Conservation (phyloP, 805 yeast genomes). For the Saturnispora saitoi region DNA sequence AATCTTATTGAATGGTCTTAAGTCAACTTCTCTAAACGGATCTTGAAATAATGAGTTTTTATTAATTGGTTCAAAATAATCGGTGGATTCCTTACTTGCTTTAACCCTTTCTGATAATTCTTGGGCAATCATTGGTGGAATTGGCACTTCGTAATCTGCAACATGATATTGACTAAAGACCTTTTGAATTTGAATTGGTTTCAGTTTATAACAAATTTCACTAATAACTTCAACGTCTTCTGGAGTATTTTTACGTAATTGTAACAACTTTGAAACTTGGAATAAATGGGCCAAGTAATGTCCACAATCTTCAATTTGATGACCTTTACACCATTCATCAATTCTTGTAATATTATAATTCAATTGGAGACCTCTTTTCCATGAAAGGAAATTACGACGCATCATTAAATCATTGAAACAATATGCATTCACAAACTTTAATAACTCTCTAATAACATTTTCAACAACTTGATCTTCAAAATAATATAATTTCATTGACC, state of each 20-base stretch:
- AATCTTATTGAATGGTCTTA: slow-evolving; percentile 70
- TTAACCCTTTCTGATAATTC: slow-evolving; percentile 76
- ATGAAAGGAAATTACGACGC: slow-evolving; percentile 88
- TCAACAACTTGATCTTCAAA: slow-evolving; percentile 78
- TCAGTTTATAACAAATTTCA: slow-evolving; percentile 89
- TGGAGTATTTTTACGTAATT: slow-evolving; percentile 78
- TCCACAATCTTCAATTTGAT: slow-evolving; percentile 81
- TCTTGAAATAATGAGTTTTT: slow-evolving; percentile 72
- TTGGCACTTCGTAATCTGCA: slow-evolving; percentile 93
- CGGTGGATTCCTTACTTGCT: slow-evolving; percentile 45
- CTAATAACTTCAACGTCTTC: slow-evolving; percentile 88
- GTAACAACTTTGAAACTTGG: slow-evolving; percentile 89
- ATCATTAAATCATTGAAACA: slow-evolving; percentile 93
- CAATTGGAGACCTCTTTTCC: slow-evolving; percentile 97
- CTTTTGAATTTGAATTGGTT: slow-evolving; percentile 93
- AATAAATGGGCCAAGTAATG: slow-evolving; percentile 75
- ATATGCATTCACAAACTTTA: slow-evolving; percentile 80
- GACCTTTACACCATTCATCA: slow-evolving; percentile 97
- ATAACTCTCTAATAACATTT: slow-evolving; percentile 73
- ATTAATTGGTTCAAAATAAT: slow-evolving; percentile 61
- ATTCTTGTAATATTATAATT: slow-evolving; percentile 93
- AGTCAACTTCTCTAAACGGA: slow-evolving; percentile 67
- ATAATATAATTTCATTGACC: slow-evolving; percentile 88
- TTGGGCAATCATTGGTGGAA: slow-evolving; percentile 70
- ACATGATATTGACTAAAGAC: slow-evolving; percentile 79